phyloP scores from a whole-genome alignment of 352 stramenopile species.

The Phytophthora pseudosyringae region DNA sequence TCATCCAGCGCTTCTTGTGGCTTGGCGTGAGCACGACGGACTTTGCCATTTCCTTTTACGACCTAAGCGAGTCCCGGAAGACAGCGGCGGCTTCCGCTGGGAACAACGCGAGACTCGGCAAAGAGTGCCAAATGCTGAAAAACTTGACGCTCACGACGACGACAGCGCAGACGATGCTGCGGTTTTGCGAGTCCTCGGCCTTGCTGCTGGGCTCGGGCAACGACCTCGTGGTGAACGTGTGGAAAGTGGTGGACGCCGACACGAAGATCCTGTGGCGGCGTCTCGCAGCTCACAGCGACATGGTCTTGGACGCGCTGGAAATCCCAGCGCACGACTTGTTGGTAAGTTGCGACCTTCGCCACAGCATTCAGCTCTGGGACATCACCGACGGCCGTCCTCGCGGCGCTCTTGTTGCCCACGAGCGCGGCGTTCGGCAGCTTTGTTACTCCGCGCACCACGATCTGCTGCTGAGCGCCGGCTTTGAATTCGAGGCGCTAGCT shows the following conservation, averaged over 20 bases:
- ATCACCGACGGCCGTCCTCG: constrained; percentile 70
- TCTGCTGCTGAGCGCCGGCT: constrained; percentile 80
- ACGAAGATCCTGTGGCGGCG: constrained; percentile 68
- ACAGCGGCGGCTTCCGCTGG: constrained; percentile 5
- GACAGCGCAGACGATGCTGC: constrained; percentile 64
- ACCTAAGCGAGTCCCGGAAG: constrained; percentile 63
- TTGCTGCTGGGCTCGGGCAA: constrained; percentile 71
- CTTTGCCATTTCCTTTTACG: constrained; percentile 86
- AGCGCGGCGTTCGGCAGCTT: constrained; percentile 74
- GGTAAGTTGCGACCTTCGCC: constrained; percentile 75
- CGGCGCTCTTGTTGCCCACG: constrained; percentile 65
- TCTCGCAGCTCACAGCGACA: constrained; percentile 55
- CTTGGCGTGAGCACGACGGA: constrained; percentile 78
- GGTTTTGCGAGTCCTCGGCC: constrained; percentile 62
- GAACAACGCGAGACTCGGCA: constrained; percentile 18
- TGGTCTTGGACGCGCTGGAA: constrained; percentile 75
- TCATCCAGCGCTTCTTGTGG: constrained; percentile 65
- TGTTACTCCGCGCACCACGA: constrained; percentile 80
- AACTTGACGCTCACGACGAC: constrained; percentile 69
- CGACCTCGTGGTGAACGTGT: constrained; percentile 74
- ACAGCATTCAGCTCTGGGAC: constrained; percentile 84
- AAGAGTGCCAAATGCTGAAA: constrained; percentile 49
- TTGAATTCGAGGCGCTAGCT: constrained; percentile 83
- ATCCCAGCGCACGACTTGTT: constrained; percentile 79
- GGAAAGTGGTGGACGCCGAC: constrained; percentile 64